phyloP scores from a whole-genome alignment of 2,329 filamentous ascomycete species.

The Fusarium coicis region DNA sequence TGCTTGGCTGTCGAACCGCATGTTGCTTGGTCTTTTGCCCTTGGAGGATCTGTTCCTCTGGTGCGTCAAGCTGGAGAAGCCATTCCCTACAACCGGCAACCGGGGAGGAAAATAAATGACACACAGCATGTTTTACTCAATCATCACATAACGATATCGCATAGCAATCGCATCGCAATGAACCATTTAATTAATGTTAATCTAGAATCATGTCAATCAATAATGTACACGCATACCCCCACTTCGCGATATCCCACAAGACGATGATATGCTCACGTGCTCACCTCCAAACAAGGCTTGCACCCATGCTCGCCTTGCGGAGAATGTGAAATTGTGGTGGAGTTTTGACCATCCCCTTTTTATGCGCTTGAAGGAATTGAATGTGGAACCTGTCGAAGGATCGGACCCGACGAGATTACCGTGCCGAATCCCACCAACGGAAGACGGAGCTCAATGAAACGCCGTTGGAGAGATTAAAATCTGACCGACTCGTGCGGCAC shows the following conservation, averaged over 20 bases:
- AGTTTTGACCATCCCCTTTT: neutral
- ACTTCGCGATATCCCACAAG: conserved; percentile 1
- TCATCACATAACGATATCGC: conserved; percentile 3
- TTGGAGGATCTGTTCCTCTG: conserved; percentile 75
- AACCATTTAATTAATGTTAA: conserved; percentile 5
- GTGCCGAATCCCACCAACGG: neutral
- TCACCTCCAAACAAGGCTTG: neutral
- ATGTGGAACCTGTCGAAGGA: neutral
- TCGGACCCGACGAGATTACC: neutral
- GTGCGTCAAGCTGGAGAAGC: conserved; percentile 72
- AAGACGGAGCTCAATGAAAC: neutral
- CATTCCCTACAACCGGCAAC: conserved; percentile 60
- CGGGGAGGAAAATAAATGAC: conserved; percentile 25
- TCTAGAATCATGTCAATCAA: neutral
- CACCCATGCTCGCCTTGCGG: neutral
- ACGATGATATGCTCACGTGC: neutral
- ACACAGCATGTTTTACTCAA: neutral
- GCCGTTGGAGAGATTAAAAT: neutral
- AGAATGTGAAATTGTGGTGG: conserved; percentile 2
- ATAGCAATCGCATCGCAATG: neutral
- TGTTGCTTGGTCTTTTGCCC: conserved; percentile 68
- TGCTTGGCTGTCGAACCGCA: conserved; percentile 64
- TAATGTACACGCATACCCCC: neutral
- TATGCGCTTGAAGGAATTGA: neutral
- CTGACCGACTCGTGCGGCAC: neutral